phyloP scores from a whole-genome alignment of 257 asterid genomes.

The Nyctanthes arbortristis region DNA sequence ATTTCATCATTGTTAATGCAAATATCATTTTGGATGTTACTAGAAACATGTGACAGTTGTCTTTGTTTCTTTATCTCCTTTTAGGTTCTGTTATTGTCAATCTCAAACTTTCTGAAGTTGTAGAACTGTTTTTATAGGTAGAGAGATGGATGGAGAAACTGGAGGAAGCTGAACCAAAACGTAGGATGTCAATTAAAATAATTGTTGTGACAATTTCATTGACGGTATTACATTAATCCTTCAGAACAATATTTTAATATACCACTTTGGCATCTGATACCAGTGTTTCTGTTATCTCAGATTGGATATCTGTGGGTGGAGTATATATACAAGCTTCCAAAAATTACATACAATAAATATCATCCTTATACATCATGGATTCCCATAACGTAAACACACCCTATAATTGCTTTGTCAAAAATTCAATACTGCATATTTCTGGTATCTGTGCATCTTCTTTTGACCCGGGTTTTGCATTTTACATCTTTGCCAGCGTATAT shows the following conservation, averaged over 20 bases:
- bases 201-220: constrained; percentile 51
- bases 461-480: constrained; percentile 15
- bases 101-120: constrained; percentile 13
- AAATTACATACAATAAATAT: constrained; percentile 77
- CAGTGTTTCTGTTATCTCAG: constrained; percentile 29
- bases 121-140: constrained; percentile 45
- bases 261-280: constrained; percentile 18
- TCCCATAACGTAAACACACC: constrained; percentile 71
- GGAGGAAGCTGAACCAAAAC: constrained; percentile 76
- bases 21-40: background rate
- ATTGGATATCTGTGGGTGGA: constrained; percentile 82
- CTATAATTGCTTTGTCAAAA: constrained; percentile 9
- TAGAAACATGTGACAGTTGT: constrained; percentile 10
- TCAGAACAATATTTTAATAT: constrained; percentile 24
- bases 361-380: constrained; percentile 99
- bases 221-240: constrained; percentile 47
- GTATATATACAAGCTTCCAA: constrained; percentile 87
- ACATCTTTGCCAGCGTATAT: constrained; percentile 63
- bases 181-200: constrained; percentile 70
- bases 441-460: constrained; percentile 1
- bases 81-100: background rate
- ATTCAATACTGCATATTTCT: constrained; percentile 14
- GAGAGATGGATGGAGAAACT: constrained; percentile 96
- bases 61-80: constrained; percentile 5
- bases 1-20: background rate